These are phyloP conservation scores for Paracamarosporium sp. DNA, from an alignment of 2,329 filamentous ascomycete species.

Conservation along the genomic window DNA sequence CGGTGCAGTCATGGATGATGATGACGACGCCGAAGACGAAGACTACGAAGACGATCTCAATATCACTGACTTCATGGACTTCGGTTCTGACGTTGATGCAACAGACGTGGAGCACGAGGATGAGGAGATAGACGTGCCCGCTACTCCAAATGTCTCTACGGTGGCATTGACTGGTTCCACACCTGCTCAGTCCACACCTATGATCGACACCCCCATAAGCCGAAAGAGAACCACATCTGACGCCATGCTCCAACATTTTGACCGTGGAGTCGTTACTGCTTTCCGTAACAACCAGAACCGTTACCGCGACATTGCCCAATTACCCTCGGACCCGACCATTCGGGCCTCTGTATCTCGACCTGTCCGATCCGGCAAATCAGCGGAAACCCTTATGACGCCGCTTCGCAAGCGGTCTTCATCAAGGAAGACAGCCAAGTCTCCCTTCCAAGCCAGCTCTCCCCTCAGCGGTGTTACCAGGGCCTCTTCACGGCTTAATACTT, in stretches of 20 bases:
- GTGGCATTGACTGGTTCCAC: constrained; percentile 36
- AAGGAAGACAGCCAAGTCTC: constrained; percentile 33
- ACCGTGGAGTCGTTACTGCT: constrained; percentile 58
- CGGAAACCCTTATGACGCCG: constrained; percentile 48
- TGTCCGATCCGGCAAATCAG: constrained; percentile 46
- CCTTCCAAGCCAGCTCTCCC: constrained; percentile 31
- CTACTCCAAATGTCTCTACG: constrained; percentile 43
- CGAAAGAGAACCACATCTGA: constrained; percentile 41
- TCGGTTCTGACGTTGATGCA: constrained; percentile 42
- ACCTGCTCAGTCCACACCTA: constrained; percentile 33
- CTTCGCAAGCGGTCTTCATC: constrained; percentile 43
- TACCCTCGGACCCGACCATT: constrained; percentile 44
- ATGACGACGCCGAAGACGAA: constrained; percentile 67
- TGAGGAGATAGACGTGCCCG: constrained; percentile 45
- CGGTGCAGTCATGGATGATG: constrained; percentile 59
- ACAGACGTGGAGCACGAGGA: constrained; percentile 44
- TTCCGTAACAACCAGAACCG: constrained; percentile 49
- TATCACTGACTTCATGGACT: constrained; percentile 48
- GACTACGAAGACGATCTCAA: constrained; percentile 61
- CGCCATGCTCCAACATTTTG: constrained; percentile 50
- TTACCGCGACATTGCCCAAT: constrained; percentile 45
- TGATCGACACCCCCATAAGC: constrained; percentile 27
- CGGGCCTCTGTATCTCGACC: constrained; percentile 45
- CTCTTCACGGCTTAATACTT: constrained; percentile 31
- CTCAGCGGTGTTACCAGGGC: constrained; percentile 40